A percentile compares a stretch with the other conserved stretches of the same genome.
Conservation (phyloP, 2,329 filamentous ascomycete species). For the Exserohilum turcica region DNA sequence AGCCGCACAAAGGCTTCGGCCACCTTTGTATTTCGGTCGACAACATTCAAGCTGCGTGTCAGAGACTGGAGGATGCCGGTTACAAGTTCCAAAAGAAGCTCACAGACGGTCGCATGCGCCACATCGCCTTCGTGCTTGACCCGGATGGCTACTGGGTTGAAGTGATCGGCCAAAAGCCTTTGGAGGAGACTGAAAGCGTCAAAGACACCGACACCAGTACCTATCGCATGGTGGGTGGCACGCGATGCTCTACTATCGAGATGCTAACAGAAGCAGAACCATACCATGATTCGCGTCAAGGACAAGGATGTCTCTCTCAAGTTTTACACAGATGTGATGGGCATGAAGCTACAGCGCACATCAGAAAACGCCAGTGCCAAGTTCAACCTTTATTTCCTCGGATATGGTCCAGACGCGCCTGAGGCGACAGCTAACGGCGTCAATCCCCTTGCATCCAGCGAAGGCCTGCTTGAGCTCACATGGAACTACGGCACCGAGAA, state of each 20-base stretch:
- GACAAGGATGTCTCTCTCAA: conserved; percentile 54
- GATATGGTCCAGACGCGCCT: conserved; percentile 63
- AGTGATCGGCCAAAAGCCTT: conserved; percentile 72
- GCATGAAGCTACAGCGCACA: conserved; percentile 82
- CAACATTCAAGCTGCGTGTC: conserved; percentile 82
- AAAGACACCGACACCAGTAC: conserved; percentile 73
- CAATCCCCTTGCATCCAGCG: conserved; percentile 68
- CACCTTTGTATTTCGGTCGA: conserved; percentile 77
- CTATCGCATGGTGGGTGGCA: conserved; percentile 67
- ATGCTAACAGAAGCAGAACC: conserved; percentile 62
- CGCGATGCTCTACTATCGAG: neutral
- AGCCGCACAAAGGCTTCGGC: conserved; percentile 82
- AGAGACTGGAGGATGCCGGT: conserved; percentile 85
- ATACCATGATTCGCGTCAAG: conserved; percentile 95
- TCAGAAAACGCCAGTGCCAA: conserved; percentile 69
- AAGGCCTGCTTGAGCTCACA: conserved; percentile 88
- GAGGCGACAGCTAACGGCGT: conserved; percentile 60
- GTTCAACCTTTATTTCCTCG: conserved; percentile 94
- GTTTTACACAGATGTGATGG: conserved; percentile 74
- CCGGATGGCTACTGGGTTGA: conserved; percentile 79
- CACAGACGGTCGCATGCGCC: conserved; percentile 70
- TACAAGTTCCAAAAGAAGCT: conserved; percentile 97
- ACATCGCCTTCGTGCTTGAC: conserved; percentile 89
- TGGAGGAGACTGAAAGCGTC: conserved; percentile 74
- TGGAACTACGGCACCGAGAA: conserved; percentile 87